Evolutionary conservation across 2,329 filamentous ascomycete species (phyloP).

Genomic region (Aspergillus thermomutatus): DNA sequence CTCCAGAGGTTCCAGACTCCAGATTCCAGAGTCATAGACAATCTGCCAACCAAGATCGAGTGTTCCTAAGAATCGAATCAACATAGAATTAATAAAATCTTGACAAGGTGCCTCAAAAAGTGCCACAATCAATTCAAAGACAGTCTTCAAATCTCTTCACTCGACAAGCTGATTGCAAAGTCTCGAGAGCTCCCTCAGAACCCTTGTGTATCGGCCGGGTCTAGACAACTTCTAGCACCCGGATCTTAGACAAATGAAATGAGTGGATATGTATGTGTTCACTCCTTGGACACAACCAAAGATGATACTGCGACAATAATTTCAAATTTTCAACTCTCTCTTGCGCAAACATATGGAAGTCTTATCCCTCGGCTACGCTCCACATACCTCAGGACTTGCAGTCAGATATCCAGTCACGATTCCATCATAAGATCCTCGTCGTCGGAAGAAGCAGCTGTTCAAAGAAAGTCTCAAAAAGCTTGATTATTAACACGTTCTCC

Average conservation of each 20-base stretch:
- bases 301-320: neutral
- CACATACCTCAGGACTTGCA: neutral
- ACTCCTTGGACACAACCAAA: neutral
- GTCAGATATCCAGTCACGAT: neutral
- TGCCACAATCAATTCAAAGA: neutral
- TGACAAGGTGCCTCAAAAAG: neutral
- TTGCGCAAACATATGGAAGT: neutral
- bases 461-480: neutral
- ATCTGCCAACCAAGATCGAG: neutral
- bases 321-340: neutral
- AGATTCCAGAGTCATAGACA: neutral
- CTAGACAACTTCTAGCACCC: neutral
- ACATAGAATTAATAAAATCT: neutral
- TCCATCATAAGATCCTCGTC: neutral
- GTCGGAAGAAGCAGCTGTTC: neutral
- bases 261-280: neutral
- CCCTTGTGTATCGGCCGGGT: neutral
- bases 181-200: neutral
- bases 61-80: neutral
- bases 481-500: neutral
- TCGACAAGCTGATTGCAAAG: neutral
- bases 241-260: neutral
- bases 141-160: neutral
- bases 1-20: neutral
- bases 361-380: neutral